Evolutionary conservation across 306 rosid species (phyloP).

Genomic region (Medicago arabica): DNA sequence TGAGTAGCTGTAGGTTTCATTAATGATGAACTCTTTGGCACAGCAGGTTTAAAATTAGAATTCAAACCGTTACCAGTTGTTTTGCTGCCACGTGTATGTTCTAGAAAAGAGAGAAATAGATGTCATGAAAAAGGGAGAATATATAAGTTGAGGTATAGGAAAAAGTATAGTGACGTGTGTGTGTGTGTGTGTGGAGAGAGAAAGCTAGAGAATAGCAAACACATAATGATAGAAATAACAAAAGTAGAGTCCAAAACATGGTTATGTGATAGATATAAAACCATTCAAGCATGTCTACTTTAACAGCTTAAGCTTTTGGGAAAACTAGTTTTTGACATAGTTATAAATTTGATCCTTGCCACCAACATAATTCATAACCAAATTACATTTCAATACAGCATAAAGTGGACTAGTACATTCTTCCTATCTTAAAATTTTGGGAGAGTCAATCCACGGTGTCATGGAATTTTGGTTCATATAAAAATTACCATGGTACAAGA

Average conservation of each 20-base stretch:
- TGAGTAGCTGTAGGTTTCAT: constrained; percentile 90
- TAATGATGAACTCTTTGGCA: constrained; percentile 71
- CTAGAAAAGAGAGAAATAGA: constrained; percentile 51
- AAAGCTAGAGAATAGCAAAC: background rate
- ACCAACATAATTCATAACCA: constrained; percentile 9
- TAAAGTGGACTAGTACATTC: constrained; percentile 17
- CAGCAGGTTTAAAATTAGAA: constrained; percentile 50
- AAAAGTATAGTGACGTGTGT: constrained; percentile 8
- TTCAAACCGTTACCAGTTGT: constrained; percentile 39
- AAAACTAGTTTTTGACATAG: background rate
- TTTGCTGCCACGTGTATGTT: constrained; percentile 53
- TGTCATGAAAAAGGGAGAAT: constrained; percentile 35
- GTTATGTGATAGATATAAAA: constrained; percentile 16
- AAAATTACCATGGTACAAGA: constrained; percentile 14
- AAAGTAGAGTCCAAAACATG: background rate
- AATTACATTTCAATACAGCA: constrained; percentile 23
- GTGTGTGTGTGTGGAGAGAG: background rate
- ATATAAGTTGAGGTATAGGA: background rate
- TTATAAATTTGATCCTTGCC: constrained; percentile 28
- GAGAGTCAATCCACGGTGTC: constrained; percentile 17
- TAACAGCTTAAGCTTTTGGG: constrained; percentile 10
- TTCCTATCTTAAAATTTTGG: background rate
- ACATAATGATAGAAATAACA: constrained; percentile 8
- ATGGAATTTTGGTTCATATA: background rate
- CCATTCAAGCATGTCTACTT: constrained; percentile 11